Percentiles rank a stretch among this genome's conserved stretches.
phyloP scores from a whole-genome alignment of 768 basidiomycete species.

The Pisolithus marmoratus region DNA sequence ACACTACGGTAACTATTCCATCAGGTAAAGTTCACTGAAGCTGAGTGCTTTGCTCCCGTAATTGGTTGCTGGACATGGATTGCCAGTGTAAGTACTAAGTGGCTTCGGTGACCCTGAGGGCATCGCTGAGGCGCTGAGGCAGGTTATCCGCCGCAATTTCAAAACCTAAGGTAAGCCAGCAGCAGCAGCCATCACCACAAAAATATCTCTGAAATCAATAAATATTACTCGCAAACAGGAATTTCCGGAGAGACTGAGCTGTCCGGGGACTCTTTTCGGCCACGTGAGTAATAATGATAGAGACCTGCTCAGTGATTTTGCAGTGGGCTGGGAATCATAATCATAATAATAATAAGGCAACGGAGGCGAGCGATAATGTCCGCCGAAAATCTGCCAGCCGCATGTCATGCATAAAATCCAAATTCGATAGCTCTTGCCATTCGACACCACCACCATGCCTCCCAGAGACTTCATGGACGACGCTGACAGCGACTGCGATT shows the following conservation, averaged over 20 bases:
- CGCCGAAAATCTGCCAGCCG: conserved; percentile 19
- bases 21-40: neutral
- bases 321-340: too few relatives aligned
- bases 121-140: too few relatives aligned
- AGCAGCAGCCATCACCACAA: neutral
- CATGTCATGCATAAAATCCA: neutral
- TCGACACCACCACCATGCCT: too few relatives aligned
- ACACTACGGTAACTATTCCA: neutral
- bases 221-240: too few relatives aligned
- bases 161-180: neutral
- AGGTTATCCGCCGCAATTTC: neutral
- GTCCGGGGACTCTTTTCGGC: conserved; percentile 11
- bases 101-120: neutral
- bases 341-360: conserved; percentile 5
- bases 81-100: neutral
- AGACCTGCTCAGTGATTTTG: conserved; percentile 22
- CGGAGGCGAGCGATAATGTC: conserved; percentile 30
- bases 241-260: neutral
- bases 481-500: conserved; percentile 40
- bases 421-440: too few relatives aligned
- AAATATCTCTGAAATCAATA: too few relatives aligned
- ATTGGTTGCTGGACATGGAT: neutral
- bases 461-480: conserved; percentile 32
- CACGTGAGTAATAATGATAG: conserved; percentile 12
- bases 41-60: neutral